Evolutionary conservation across 202 grass and related monocot genomes (phyloP).

Genomic region (Musa balbisiana): DNA sequence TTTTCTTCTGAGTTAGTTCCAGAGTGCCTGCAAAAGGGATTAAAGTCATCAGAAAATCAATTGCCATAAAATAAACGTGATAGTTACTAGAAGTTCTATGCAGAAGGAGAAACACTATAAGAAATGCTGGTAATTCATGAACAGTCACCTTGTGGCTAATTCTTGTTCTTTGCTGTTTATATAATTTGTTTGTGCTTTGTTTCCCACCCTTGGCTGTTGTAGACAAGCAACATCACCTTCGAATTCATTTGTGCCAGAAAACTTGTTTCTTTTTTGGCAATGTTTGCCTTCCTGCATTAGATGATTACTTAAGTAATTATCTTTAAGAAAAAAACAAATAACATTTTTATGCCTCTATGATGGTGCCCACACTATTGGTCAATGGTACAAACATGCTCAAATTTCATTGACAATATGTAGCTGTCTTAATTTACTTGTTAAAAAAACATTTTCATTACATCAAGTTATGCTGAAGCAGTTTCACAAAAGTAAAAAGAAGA

Average conservation of each 20-base stretch:
- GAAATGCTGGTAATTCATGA: neutral
- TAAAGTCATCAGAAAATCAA: neutral
- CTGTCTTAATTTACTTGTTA: neutral
- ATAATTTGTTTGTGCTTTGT: neutral
- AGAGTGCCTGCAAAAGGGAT: slow-evolving; percentile 2
- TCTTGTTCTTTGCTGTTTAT: neutral
- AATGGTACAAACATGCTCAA: neutral
- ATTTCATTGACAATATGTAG: neutral
- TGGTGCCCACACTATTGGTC: neutral
- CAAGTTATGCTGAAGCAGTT: neutral
- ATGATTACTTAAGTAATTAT: neutral
- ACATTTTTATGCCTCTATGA: neutral
- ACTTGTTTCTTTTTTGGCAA: neutral
- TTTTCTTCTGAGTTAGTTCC: slow-evolving; percentile 1
- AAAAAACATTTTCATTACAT: neutral
- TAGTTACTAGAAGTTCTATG: neutral
- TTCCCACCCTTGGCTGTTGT: neutral
- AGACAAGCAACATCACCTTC: neutral
- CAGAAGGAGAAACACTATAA: neutral
- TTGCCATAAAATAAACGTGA: neutral
- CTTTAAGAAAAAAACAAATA: neutral
- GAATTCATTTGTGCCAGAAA: neutral
- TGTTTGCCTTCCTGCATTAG: slow-evolving; percentile 11
- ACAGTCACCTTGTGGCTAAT: slow-evolving; percentile 5
- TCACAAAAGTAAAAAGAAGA: too few species aligned